Percentiles rank a stretch among this genome's conserved stretches.
These are phyloP conservation scores for Saitozyma sp. DNA, from an alignment of 768 basidiomycete genomes.

Conservation along the genomic window DNA sequence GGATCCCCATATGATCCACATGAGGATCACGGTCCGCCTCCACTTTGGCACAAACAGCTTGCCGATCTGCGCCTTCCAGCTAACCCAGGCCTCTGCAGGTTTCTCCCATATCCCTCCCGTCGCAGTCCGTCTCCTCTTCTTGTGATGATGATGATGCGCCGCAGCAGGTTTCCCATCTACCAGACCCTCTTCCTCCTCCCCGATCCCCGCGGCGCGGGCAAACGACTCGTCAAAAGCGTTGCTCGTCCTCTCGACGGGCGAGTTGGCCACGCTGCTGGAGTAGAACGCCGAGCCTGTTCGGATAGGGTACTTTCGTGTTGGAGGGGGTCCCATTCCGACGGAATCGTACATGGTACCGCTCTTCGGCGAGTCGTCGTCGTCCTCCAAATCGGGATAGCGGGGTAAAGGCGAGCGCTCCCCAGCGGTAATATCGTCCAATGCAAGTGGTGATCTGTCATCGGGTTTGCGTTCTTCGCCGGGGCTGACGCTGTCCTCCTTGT, in stretches of 20 bases:
- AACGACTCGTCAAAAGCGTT: conserved; percentile 40
- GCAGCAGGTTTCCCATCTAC: too few relatives aligned
- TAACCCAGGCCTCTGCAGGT: conserved; percentile 20
- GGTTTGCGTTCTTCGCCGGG: background rate
- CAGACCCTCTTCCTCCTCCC: conserved; percentile 9
- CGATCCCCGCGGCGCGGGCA: conserved; percentile 8
- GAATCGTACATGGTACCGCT: conserved; percentile 19
- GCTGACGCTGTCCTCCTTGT: background rate
- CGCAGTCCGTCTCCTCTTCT: conserved; percentile 3
- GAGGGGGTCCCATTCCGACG: conserved; percentile 24
- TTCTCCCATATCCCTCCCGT: conserved; percentile 6
- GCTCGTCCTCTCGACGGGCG: conserved; percentile 10
- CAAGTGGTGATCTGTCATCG: too few relatives aligned
- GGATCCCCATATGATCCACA: conserved; percentile 52
- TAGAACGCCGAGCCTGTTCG: conserved; percentile 43
- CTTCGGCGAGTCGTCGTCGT: background rate
- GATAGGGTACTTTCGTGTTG: conserved; percentile 18
- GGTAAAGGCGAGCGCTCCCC: too few relatives aligned
- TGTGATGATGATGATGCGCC: background rate
- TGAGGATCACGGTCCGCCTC: conserved; percentile 48
- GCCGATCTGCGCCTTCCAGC: conserved; percentile 35
- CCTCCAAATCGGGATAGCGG: too few relatives aligned
- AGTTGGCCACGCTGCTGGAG: conserved; percentile 8
- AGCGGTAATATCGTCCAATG: too few relatives aligned
- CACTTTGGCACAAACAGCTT: conserved; percentile 47